Conservation (phyloP, 129 eudicot genomes). For the Flaveria bidentis region DNA sequence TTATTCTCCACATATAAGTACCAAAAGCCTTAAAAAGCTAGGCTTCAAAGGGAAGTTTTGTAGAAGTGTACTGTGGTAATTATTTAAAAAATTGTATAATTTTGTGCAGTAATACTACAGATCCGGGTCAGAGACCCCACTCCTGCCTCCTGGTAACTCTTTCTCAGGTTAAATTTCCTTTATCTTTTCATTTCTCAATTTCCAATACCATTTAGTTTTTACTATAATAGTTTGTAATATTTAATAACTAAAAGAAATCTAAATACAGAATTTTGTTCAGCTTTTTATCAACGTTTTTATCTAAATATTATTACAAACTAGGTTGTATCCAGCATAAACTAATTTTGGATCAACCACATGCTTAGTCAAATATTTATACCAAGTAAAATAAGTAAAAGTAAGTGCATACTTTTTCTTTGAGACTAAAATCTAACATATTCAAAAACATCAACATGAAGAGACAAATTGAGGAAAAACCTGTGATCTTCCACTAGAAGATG, state of each 20-base stretch:
- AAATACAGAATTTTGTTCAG: neutral
- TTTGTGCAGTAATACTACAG: no score
- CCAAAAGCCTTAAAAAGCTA: neutral
- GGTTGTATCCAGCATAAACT: neutral
- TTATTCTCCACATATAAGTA: conserved; percentile 2
- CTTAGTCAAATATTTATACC: conserved; percentile 6
- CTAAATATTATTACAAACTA: neutral
- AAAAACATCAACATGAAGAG: conserved; percentile 20
- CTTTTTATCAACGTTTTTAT: neutral
- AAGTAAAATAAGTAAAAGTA: conserved; percentile 9
- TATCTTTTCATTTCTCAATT: neutral
- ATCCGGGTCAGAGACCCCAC: no score
- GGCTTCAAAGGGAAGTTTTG: neutral
- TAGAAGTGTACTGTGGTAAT: neutral
- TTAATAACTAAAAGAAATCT: neutral
- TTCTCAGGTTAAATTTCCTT: neutral
- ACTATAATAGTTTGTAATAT: neutral
- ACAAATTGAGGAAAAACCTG: conserved; percentile 55
- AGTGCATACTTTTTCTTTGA: conserved; percentile 11
- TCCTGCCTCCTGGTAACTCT: neutral
- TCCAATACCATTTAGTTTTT: neutral
- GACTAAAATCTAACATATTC: neutral
- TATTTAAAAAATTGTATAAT: neutral
- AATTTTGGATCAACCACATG: neutral
- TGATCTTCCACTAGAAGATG: conserved; percentile 73